Conservation (phyloP, 192 early-diverging fungal species). For the Linnemannia exigua region DNA sequence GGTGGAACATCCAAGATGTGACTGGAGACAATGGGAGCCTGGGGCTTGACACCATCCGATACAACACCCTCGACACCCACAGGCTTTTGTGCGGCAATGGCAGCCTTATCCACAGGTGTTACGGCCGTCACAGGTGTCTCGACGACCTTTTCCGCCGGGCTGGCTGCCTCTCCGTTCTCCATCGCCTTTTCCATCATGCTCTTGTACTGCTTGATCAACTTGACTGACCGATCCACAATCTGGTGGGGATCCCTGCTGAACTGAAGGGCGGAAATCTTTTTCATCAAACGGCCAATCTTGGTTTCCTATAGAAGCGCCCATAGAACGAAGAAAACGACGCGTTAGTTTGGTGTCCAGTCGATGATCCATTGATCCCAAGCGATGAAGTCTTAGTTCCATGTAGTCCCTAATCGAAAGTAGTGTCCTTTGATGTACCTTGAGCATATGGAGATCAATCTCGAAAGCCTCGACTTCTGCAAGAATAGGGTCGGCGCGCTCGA, state of each 20-base stretch:
- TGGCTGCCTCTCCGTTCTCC: conserved; percentile 39
- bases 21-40: conserved; percentile 22
- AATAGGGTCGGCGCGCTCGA: conserved; percentile 47
- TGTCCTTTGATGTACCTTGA: conserved; percentile 42
- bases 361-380: not conserved
- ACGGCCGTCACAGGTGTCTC: conserved; percentile 3
- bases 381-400: not conserved
- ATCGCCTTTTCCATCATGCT: conserved; percentile 55
- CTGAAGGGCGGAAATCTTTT: conserved; percentile 54
- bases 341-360: not conserved
- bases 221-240: conserved; percentile 53
- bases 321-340: not conserved
- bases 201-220: conserved; percentile 59
- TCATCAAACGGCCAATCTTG: conserved; percentile 62
- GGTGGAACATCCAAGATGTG: conserved; percentile 38
- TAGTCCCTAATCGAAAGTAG: not conserved
- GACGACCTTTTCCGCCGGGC: conserved; percentile 21
- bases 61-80: conserved; percentile 13
- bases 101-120: not conserved
- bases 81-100: conserved; percentile 7
- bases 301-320: conserved; percentile 42
- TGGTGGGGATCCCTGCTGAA: conserved; percentile 49
- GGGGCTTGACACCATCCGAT: conserved; percentile 7
- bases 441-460: conserved; percentile 53
- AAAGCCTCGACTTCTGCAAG: conserved; percentile 61